Evolutionary conservation across 2,329 filamentous ascomycete species (phyloP).

Genomic region (Tolypocladium nubicola): DNA sequence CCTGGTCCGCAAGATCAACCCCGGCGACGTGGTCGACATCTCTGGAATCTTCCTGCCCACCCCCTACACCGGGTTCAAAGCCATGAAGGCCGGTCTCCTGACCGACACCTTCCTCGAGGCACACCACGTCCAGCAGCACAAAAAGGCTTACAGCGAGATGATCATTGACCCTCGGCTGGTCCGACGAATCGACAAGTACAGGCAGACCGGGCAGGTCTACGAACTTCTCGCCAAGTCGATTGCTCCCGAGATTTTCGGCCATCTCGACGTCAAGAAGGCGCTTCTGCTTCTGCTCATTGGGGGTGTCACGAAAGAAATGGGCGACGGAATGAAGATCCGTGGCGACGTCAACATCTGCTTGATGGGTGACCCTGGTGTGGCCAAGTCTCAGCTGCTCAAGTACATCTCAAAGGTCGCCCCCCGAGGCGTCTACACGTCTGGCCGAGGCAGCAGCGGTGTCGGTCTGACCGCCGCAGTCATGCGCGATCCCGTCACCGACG

Average conservation of each 20-base stretch:
- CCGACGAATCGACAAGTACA: slow-evolving; percentile 74
- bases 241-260: slow-evolving; percentile 92
- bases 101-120: slow-evolving; percentile 97
- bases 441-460: slow-evolving; percentile 70
- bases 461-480: slow-evolving; percentile 76
- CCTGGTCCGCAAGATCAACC: slow-evolving; percentile 77
- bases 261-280: slow-evolving; percentile 96
- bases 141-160: slow-evolving; percentile 94
- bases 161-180: slow-evolving; percentile 70
- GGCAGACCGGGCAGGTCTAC: slow-evolving; percentile 82
- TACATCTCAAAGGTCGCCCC: slow-evolving; percentile 98
- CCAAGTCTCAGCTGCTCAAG: slow-evolving; percentile 95
- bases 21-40: slow-evolving; percentile 88
- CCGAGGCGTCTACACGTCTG: slow-evolving; percentile 76
- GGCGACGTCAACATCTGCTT: slow-evolving; percentile 97
- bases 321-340: slow-evolving; percentile 97
- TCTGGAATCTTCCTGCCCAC: slow-evolving; percentile 94
- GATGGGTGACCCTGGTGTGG: slow-evolving; percentile 99
- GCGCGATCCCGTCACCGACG: slow-evolving; percentile 73
- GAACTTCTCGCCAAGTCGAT: slow-evolving; percentile 94
- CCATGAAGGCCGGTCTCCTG: slow-evolving; percentile 88
- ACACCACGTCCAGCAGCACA: slow-evolving; percentile 88
- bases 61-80: slow-evolving; percentile 97
- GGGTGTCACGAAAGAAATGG: slow-evolving; percentile 92
- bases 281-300: slow-evolving; percentile 91